Evolutionary conservation across 1,284 basidiomycete species (phyloP).

Genomic region (Trametes polyzona): DNA sequence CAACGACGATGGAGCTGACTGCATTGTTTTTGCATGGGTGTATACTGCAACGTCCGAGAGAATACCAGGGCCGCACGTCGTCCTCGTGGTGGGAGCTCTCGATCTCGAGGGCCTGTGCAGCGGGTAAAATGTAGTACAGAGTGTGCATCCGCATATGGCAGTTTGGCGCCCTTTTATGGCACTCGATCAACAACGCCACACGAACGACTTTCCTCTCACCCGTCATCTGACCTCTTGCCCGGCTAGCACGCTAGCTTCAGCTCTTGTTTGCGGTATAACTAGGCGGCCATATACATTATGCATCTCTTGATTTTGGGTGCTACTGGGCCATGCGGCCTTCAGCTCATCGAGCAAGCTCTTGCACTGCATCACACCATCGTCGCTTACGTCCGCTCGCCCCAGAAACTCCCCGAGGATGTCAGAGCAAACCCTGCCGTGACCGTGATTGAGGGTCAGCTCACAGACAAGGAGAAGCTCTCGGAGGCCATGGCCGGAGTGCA

Average conservation of each 20-base stretch:
- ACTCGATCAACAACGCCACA: too few relatives aligned
- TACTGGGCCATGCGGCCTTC: conserved; percentile 61
- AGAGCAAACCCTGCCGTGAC: conserved; percentile 46
- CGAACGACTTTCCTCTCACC: not conserved
- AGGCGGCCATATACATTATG: conserved; percentile 25
- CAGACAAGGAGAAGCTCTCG: conserved; percentile 50
- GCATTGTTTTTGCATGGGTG: not conserved
- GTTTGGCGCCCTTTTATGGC: not conserved
- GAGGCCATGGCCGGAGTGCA: conserved; percentile 59
- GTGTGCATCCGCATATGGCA: not conserved
- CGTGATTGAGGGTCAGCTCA: conserved; percentile 58
- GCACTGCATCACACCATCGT: conserved; percentile 50
- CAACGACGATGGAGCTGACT: too few relatives aligned
- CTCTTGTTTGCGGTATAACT: not conserved
- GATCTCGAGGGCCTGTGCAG: too few relatives aligned
- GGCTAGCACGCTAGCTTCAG: not conserved
- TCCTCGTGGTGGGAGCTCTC: not conserved
- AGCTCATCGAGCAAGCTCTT: conserved; percentile 58
- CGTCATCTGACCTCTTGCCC: not conserved
- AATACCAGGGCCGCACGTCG: too few relatives aligned
- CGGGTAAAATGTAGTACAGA: too few relatives aligned
- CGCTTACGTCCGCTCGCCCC: conserved; percentile 62
- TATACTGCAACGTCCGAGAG: not conserved
- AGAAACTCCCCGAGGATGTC: conserved; percentile 60
- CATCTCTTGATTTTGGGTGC: conserved; percentile 48